Conservation (phyloP, 805 yeast species). For the Pichia kluyveri region DNA sequence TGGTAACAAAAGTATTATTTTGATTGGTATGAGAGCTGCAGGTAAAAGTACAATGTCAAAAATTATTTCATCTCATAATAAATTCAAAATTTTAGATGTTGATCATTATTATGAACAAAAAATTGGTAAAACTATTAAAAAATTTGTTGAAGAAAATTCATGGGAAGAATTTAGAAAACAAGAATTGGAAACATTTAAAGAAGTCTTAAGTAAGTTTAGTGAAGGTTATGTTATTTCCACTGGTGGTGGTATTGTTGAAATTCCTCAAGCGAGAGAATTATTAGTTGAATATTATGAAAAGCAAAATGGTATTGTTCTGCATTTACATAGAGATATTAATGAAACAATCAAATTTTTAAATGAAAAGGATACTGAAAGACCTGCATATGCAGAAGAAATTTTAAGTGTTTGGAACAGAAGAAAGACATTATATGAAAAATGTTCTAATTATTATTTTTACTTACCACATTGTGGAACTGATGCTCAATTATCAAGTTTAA, state of each 20-base stretch:
- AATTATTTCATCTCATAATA: slow-evolving; percentile 65
- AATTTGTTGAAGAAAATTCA: slow-evolving; percentile 53
- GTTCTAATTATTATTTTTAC: slow-evolving; percentile 70
- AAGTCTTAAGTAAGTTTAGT: slow-evolving; percentile 32
- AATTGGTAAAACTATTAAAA: slow-evolving; percentile 43
- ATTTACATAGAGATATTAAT: slow-evolving; percentile 79
- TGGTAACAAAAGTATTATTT: slow-evolving; percentile 51
- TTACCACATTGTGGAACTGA: slow-evolving; percentile 60
- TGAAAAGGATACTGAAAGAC: slow-evolving; percentile 71
- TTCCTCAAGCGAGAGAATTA: slow-evolving; percentile 51
- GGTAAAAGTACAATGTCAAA: slow-evolving; percentile 84
- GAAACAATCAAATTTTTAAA: slow-evolving; percentile 69
- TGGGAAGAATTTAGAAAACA: slow-evolving; percentile 81
- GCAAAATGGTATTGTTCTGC: slow-evolving; percentile 75
- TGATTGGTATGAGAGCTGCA: slow-evolving; percentile 97
- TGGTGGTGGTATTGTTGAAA: slow-evolving; percentile 95
- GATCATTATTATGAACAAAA: slow-evolving; percentile 62
- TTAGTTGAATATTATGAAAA: slow-evolving; percentile 42
- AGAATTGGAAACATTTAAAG: slow-evolving; percentile 52
- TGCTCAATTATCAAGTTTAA: slow-evolving; percentile 46
- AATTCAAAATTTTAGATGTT: slow-evolving; percentile 63
- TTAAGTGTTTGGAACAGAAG: slow-evolving; percentile 78
- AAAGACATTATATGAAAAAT: slow-evolving; percentile 67
- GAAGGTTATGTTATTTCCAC: slow-evolving; percentile 70
- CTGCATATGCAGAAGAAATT: slow-evolving; percentile 77